Percentiles rank a stretch among this genome's conserved stretches.
phyloP scores from a whole-genome alignment of 805 yeast genomes.

The Debaryomyces maramus region DNA sequence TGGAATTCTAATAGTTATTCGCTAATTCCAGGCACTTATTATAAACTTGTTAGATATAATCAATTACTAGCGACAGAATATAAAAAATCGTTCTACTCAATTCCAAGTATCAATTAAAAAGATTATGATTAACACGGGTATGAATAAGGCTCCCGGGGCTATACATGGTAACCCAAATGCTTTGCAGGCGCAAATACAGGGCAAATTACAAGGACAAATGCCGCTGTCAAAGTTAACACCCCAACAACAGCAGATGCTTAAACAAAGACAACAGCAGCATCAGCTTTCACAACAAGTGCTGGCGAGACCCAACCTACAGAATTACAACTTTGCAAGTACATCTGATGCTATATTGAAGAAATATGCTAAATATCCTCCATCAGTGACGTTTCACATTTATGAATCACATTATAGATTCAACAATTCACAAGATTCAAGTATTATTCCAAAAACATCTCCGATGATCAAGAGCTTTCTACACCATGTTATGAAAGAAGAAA shows the following conservation, averaged over 20 bases:
- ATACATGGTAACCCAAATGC: constrained; percentile 23
- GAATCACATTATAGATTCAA: constrained; percentile 91
- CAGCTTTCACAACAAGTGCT: constrained; percentile 21
- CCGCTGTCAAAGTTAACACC: constrained; percentile 2
- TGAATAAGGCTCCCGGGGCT: constrained; percentile 13
- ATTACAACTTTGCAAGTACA: constrained; percentile 65
- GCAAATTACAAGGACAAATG: neutral
- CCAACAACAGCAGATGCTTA: constrained; percentile 40
- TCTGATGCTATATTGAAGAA: constrained; percentile 72
- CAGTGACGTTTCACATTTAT: constrained; percentile 85
- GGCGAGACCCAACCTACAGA: constrained; percentile 25
- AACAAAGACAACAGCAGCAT: constrained; percentile 24
- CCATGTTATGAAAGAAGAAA: constrained; percentile 75
- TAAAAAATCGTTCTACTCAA: no score
- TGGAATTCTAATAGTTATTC: no score
- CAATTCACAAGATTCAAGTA: constrained; percentile 76
- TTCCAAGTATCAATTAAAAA: neutral
- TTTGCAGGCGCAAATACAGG: constrained; percentile 2
- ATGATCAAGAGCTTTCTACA: constrained; percentile 77
- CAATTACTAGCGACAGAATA: no score
- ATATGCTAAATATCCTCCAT: constrained; percentile 74
- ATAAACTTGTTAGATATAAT: no score
- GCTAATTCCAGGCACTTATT: no score
- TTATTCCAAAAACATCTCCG: constrained; percentile 74
- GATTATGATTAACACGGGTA: constrained; percentile 1